A percentile compares a stretch with the other conserved stretches of the same genome.
phyloP scores from a whole-genome alignment of 2,329 filamentous ascomycete genomes.

The Cercospora sojina region DNA sequence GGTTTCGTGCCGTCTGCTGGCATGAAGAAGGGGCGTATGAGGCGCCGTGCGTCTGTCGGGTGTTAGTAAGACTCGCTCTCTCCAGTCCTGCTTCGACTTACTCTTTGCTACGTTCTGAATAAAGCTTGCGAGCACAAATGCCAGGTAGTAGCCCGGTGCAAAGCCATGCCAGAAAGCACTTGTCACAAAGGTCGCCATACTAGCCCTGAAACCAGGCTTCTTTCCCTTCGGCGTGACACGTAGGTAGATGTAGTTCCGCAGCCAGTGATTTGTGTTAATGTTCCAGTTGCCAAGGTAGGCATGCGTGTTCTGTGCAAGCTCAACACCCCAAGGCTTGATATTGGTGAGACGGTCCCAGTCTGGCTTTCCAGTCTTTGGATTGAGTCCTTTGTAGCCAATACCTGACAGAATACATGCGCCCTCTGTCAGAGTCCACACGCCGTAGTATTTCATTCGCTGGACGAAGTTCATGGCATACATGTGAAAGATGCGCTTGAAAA shows the following conservation, averaged over 20 bases:
- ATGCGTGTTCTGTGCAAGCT: constrained; percentile 89
- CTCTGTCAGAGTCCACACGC: constrained; percentile 90
- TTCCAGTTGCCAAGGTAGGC: constrained; percentile 94
- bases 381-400: constrained; percentile 90
- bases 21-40: constrained; percentile 89
- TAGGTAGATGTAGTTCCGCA: constrained; percentile 93
- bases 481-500: constrained; percentile 72
- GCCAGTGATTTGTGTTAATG: constrained; percentile 97
- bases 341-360: constrained; percentile 90
- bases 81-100: constrained; percentile 49
- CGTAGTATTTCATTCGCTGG: constrained; percentile 89
- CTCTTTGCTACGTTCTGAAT: constrained; percentile 93
- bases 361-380: constrained; percentile 78
- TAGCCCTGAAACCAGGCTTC: constrained; percentile 95
- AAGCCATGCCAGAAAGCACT: constrained; percentile 98
- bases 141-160: constrained; percentile 92
- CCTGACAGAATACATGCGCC: constrained; percentile 92
- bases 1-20: constrained; percentile 70
- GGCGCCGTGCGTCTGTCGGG: constrained; percentile 74
- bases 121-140: constrained; percentile 85
- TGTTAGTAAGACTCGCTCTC: constrained; percentile 9
- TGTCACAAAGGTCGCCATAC: constrained; percentile 87
- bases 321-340: constrained; percentile 80
- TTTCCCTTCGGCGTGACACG: constrained; percentile 91
- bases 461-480: constrained; percentile 83